Conservation (phyloP, 352 stramenopile genomes). For the Blastocystis sp. region DNA sequence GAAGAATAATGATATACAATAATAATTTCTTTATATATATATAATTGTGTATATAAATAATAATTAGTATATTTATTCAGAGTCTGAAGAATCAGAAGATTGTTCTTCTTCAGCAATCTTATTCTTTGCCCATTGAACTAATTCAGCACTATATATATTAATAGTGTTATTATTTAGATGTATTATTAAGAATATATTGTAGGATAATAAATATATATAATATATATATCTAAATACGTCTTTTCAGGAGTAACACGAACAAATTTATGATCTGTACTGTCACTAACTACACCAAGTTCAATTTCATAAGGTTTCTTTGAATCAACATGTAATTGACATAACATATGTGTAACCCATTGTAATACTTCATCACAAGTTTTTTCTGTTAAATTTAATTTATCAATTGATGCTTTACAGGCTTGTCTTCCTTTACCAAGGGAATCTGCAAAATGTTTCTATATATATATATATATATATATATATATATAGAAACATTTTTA, state of each 20-base stretch:
- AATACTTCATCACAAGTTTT: conserved; percentile 19
- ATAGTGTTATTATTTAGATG: too few relatives aligned
- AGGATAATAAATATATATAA: too few relatives aligned
- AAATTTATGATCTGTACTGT: conserved; percentile 21
- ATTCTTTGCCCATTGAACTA: too few relatives aligned
- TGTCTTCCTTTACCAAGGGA: conserved; percentile 29
- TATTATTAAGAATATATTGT: too few relatives aligned
- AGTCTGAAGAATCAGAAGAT: too few relatives aligned
- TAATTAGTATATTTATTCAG: too few relatives aligned
- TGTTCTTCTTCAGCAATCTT: too few relatives aligned
- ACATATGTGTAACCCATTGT: conserved; percentile 22
- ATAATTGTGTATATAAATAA: too few relatives aligned
- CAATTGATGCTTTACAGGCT: conserved; percentile 33
- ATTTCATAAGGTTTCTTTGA: conserved; percentile 37
- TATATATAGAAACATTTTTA: conserved; percentile 14
- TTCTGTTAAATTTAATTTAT: conserved; percentile 31
- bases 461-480: neutral
- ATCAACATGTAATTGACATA: conserved; percentile 26
- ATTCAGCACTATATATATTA: too few relatives aligned
- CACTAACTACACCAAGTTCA: conserved; percentile 17
- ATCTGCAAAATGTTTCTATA: conserved; percentile 29
- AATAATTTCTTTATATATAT: too few relatives aligned
- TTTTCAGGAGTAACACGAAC: conserved; percentile 11
- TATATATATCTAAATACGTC: too few relatives aligned
- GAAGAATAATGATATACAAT: too few relatives aligned